Base-by-base conservation (phyloP, 176 grass and related monocot genomes). In the Zea luxurians region DNA sequence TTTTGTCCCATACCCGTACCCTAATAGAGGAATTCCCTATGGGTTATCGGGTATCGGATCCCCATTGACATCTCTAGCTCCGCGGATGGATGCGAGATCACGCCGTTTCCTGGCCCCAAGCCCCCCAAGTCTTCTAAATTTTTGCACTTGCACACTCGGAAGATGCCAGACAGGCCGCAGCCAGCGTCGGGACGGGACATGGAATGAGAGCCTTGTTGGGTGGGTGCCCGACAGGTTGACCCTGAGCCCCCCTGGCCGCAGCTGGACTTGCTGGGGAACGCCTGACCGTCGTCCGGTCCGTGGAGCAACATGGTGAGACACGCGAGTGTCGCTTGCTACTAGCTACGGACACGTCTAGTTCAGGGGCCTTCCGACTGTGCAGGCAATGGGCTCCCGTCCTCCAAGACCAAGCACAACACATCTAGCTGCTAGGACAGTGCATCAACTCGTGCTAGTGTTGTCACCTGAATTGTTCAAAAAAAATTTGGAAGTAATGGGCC, bases 191-290 rank as follows among this genome's bases (percentile, higher is more conserved):
- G 42, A 66, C 15, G 11, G n/a, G 27, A 27, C 27, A 42, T 18
- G 67, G 48, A 49, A 78, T 18, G 8, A 16, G 13, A 40, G 67
- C 44, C 65, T 12, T 61, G 61, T 37, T 64, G 50, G 85, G 67
- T 52, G 34, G 85, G 60, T 72, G 49, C 42, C 74, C 80, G 80
- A 88, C 86, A 73, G 8, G 75, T 35, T 53, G 80, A 11, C 10
- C 50, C 49, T 42, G n/a, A 13, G 17, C 35, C 38, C 41, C 59
- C 72, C 34, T 68, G 9, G 49, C 7, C 11, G 34, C 46, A 41
- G 66, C 38, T 60, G 72, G 37, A 13, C 71, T n/a, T 41, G 64
- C 15, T 42, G 64, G 64, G 37, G 2, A 37, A 37, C 34, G 10
- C 55, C 55, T 9, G 3, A 9, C 34, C 61, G 61, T 5, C 0